Conservation (phyloP, 257 asterid species). For the Ajuga chamaepitys region DNA sequence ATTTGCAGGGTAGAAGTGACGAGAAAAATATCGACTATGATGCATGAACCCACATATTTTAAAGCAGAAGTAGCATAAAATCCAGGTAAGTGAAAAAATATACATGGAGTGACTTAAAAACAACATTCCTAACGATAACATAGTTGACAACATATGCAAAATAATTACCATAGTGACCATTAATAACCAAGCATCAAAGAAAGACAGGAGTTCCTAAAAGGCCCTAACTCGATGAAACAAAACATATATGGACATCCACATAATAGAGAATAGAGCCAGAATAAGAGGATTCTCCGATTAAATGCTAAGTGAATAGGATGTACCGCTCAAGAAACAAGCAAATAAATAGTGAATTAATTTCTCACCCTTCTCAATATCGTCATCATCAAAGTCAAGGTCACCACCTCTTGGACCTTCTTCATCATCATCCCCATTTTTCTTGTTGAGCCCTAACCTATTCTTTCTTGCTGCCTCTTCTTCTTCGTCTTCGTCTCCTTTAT, state of each 20-base stretch:
- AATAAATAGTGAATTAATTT: conserved; percentile 6
- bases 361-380: conserved; percentile 91
- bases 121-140: neutral
- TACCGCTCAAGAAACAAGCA: neutral
- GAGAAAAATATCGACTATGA: neutral
- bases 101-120: neutral
- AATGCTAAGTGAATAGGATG: neutral
- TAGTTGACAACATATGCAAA: neutral
- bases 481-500: conserved; percentile 94
- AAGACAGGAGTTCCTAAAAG: neutral
- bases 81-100: neutral
- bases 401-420: conserved; percentile 99
- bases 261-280: neutral
- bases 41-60: neutral
- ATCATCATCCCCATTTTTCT: conserved; percentile 71
- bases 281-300: neutral
- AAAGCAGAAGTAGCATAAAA: neutral
- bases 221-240: neutral
- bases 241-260: neutral
- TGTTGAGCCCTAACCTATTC: conserved; percentile 58
- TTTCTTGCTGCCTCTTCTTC: conserved; percentile 78
- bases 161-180: neutral
- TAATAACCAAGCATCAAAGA: neutral
- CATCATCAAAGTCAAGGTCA: conserved; percentile 91
- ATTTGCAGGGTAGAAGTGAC: neutral